Percentiles rank a stretch among this genome's conserved stretches.
Evolutionary conservation across 768 basidiomycete species (phyloP).

Genomic region (Coprinopsis strossmayeri): DNA sequence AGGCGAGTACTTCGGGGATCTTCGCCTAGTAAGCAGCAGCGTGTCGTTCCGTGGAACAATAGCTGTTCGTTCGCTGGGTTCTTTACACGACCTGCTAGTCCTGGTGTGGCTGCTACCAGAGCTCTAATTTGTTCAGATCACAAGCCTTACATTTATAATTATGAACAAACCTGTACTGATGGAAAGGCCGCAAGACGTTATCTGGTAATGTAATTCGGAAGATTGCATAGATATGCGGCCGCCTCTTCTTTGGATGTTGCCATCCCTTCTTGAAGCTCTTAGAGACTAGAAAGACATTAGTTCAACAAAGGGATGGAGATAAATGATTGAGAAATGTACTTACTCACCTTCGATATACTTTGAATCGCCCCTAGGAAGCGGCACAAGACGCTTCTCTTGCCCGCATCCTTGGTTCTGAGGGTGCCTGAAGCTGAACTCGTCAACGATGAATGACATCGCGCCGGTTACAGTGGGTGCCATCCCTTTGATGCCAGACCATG

Average conservation of each 20-base stretch:
- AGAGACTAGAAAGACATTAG: slow-evolving; percentile 30
- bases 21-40: slow-evolving; percentile 53
- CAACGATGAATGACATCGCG: slow-evolving; percentile 22
- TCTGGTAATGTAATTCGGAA: slow-evolving; percentile 47
- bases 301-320: too few relatives aligned
- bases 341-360: slow-evolving; percentile 35
- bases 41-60: slow-evolving; percentile 64
- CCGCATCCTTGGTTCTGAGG: slow-evolving; percentile 32
- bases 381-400: slow-evolving; percentile 35
- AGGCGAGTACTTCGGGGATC: slow-evolving; percentile 36
- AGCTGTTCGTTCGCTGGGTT: slow-evolving; percentile 46
- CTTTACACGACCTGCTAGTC: slow-evolving; percentile 13
- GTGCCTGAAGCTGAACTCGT: slow-evolving; percentile 39
- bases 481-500: neutral
- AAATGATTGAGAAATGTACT: slow-evolving; percentile 3
- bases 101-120: slow-evolving; percentile 20
- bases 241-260: slow-evolving; percentile 47
- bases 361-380: slow-evolving; percentile 28
- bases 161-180: slow-evolving; percentile 44
- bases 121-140: slow-evolving; percentile 20
- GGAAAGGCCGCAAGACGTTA: slow-evolving; percentile 35
- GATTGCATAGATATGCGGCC: slow-evolving; percentile 40
- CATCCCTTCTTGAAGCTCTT: slow-evolving; percentile 46
- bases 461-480: too few relatives aligned
- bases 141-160: too few relatives aligned